Evolutionary conservation across 164 flowering plant species (phyloP).

Genomic region (Annona squamosa): DNA sequence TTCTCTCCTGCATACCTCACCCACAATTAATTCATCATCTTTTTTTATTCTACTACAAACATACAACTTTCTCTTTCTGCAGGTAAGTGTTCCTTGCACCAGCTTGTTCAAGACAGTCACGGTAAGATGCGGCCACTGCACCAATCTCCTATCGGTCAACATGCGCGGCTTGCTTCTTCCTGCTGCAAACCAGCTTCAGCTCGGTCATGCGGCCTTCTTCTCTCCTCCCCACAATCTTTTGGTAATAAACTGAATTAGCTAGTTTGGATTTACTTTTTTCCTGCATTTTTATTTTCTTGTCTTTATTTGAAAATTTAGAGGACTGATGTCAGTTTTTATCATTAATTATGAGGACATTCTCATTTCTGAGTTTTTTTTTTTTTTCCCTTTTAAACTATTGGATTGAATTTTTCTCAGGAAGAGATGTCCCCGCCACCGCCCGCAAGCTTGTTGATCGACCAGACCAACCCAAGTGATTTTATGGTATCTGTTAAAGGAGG

Average conservation of each 20-base stretch:
- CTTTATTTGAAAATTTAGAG: too few relatives aligned
- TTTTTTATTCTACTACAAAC: too few relatives aligned
- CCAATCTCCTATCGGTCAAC: constrained; percentile 83
- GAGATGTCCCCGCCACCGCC: constrained; percentile 45
- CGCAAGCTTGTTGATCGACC: constrained; percentile 48
- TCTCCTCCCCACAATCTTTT: constrained; percentile 50
- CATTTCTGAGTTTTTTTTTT: neutral
- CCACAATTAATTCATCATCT: neutral
- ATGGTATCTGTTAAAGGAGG: constrained; percentile 30
- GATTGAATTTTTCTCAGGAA: constrained; percentile 34
- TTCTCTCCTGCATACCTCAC: too few relatives aligned
- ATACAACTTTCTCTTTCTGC: neutral
- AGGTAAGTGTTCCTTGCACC: constrained; percentile 92
- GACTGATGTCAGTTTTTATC: neutral
- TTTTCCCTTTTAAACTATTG: neutral
- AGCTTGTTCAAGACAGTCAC: constrained; percentile 92
- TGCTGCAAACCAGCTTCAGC: constrained; percentile 52
- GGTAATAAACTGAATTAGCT: constrained; percentile 24
- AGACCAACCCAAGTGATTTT: constrained; percentile 32
- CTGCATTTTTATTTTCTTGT: neutral
- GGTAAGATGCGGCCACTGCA: constrained; percentile 95
- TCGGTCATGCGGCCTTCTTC: constrained; percentile 47
- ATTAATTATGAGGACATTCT: neutral
- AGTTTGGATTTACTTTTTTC: neutral
- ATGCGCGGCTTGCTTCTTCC: constrained; percentile 72